phyloP scores from a whole-genome alignment of 164 flowering plant genomes.

The Macadamia integrifolia region DNA sequence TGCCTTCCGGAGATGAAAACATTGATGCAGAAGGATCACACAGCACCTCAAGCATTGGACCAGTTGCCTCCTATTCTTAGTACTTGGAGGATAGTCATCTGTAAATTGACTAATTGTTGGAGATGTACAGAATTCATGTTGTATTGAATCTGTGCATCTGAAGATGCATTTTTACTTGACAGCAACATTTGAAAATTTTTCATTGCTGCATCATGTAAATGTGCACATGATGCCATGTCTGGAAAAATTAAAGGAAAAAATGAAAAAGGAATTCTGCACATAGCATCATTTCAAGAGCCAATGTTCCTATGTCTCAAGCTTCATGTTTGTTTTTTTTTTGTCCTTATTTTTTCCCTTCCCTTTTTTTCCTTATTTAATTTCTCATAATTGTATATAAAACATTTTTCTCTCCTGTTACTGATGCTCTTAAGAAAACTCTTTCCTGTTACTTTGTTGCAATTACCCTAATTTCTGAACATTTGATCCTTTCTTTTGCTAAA shows the following conservation, averaged over 20 bases:
- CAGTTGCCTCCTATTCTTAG: conserved; percentile 29
- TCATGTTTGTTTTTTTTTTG: neutral
- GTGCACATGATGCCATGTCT: conserved; percentile 40
- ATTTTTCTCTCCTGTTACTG: neutral
- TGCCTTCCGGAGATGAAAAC: conserved; percentile 59
- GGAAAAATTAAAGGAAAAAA: conserved; percentile 24
- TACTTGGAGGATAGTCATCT: conserved; percentile 32
- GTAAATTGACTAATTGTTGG: conserved; percentile 62
- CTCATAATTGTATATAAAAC: neutral
- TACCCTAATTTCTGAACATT: neutral
- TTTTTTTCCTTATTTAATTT: neutral
- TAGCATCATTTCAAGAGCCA: conserved; percentile 22
- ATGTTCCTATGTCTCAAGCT: conserved; percentile 2
- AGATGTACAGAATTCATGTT: conserved; percentile 54
- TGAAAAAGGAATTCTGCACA: conserved; percentile 39
- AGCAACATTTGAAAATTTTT: conserved; percentile 31
- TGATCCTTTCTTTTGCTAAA: neutral
- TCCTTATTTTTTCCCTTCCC: neutral
- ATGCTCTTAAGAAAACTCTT: neutral
- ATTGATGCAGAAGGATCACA: conserved; percentile 53
- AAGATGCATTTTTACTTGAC: conserved; percentile 37
- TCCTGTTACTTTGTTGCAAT: neutral
- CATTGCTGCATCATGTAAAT: conserved; percentile 47
- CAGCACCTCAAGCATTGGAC: conserved; percentile 20
- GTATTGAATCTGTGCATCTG: conserved; percentile 38